Evolutionary conservation across 2,329 filamentous ascomycete species (phyloP).

Genomic region (Thyridium curvatum): DNA sequence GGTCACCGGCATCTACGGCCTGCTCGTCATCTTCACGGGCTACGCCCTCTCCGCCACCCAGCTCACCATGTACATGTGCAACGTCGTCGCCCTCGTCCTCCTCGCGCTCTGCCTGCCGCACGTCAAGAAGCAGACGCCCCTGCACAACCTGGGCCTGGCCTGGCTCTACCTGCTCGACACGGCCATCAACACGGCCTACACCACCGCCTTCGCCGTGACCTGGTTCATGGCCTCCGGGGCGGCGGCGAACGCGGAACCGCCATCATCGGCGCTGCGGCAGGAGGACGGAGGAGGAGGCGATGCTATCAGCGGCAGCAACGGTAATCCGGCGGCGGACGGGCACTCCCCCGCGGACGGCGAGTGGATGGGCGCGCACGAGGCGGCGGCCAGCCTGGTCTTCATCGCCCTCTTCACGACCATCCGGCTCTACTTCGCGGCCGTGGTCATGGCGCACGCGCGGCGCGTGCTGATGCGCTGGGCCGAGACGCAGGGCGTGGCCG

Average conservation of each 20-base stretch:
- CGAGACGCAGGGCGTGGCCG: conserved; percentile 21
- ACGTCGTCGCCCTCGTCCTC: conserved; percentile 61
- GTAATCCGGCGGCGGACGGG: conserved; percentile 1
- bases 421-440: conserved; percentile 74
- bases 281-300: conserved; percentile 25
- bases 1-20: conserved; percentile 81
- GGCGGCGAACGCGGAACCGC: neutral
- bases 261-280: conserved; percentile 32
- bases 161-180: conserved; percentile 84
- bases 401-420: conserved; percentile 69
- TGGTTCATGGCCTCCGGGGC: conserved; percentile 61
- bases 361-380: conserved; percentile 43
- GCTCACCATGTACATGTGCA: conserved; percentile 89
- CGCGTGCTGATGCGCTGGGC: conserved; percentile 68
- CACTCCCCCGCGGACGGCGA: conserved; percentile 12
- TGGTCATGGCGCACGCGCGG: conserved; percentile 78
- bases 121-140: conserved; percentile 70
- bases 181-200: conserved; percentile 75
- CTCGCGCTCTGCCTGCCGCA: conserved; percentile 69
- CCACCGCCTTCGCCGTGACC: conserved; percentile 70
- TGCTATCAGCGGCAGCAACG: too few species aligned
- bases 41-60: conserved; percentile 77
- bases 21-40: conserved; percentile 83
- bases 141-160: conserved; percentile 74
- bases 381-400: conserved; percentile 68